Percentiles rank a stretch among this genome's conserved stretches.
Conservation (phyloP, 176 grass and related monocot species). For the Tillandsia leiboldiana region DNA sequence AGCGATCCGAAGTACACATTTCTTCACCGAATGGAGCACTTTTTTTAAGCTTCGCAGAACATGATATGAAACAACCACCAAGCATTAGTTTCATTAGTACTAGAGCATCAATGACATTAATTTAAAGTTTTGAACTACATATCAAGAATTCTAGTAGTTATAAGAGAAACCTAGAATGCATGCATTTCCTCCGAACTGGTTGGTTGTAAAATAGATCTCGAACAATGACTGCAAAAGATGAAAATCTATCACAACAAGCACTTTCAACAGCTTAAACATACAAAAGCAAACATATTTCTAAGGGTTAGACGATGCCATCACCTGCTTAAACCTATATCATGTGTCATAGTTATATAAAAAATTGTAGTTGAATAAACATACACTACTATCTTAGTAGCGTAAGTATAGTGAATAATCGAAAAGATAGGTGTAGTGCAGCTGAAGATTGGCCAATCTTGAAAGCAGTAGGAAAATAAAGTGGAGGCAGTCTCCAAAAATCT, state of each 20-base stretch:
- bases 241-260: conserved; percentile 6
- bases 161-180: conserved; percentile 58
- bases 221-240: conserved; percentile 58
- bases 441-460: neutral
- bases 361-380: no score
- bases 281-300: neutral
- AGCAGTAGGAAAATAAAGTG: neutral
- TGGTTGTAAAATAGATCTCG: conserved; percentile 92
- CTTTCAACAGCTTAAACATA: conserved; percentile 4
- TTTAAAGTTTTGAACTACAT: conserved; percentile 3
- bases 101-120: conserved; percentile 21
- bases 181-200: conserved; percentile 86
- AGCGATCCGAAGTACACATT: conserved; percentile 55
- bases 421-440: neutral
- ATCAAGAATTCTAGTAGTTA: conserved; percentile 4
- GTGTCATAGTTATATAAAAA: no score
- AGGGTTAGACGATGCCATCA: neutral
- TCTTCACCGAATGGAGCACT: conserved; percentile 76
- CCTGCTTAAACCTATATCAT: neutral
- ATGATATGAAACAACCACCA: conserved; percentile 20
- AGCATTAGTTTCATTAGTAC: conserved; percentile 10
- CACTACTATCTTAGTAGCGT: no score
- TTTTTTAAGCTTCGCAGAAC: conserved; percentile 56
- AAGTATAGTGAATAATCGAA: neutral
- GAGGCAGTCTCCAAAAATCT: neutral